Conservation (phyloP, 495 filamentous ascomycete genomes). For the Penicillium daleae region DNA sequence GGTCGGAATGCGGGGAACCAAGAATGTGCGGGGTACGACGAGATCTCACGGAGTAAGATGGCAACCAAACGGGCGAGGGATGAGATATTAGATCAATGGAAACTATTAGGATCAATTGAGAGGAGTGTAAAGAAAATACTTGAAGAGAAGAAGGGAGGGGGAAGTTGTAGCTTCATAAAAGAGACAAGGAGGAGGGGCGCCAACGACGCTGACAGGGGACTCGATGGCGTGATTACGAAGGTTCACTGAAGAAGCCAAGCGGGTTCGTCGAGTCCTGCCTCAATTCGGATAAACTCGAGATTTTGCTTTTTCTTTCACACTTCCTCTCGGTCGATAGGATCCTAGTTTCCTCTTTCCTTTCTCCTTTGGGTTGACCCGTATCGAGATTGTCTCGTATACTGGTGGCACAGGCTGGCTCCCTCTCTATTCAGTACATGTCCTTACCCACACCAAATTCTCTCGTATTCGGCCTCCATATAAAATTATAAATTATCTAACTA, state of each 20-base stretch:
- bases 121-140: no score
- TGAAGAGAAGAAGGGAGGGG: neutral
- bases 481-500: neutral
- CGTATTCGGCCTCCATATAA: neutral
- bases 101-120: neutral
- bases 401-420: neutral
- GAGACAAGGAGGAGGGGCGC: slow-evolving; percentile 1
- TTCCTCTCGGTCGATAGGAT: neutral
- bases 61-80: neutral
- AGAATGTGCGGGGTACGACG: neutral
- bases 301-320: neutral
- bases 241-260: slow-evolving; percentile 1
- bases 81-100: neutral
- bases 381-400: neutral
- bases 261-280: neutral
- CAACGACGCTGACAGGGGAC: slow-evolving; percentile 7
- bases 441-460: neutral
- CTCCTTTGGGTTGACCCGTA: neutral
- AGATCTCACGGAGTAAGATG: neutral
- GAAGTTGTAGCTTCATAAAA: neutral
- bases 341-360: neutral
- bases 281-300: neutral
- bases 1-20: slow-evolving; percentile 18
- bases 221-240: slow-evolving; percentile 23
- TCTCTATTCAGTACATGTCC: neutral